Base-by-base conservation (phyloP, 768 basidiomycete species). In the Suillus discolor region DNA sequence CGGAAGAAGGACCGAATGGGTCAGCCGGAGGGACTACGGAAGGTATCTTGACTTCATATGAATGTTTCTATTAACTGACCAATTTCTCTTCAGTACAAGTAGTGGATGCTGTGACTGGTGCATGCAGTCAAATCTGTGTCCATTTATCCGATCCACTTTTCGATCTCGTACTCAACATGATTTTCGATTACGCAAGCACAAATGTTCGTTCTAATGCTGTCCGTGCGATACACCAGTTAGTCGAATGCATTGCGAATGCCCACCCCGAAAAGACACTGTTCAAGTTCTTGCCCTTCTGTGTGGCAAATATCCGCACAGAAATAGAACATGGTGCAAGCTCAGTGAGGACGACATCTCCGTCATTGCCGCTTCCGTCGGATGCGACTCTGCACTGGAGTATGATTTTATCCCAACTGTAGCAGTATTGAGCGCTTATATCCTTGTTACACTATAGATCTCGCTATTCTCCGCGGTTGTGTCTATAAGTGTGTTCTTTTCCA, bases 371-470 rank as follows among this genome's bases (percentile, higher is more conserved):
- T 47, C 88, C 91, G 3, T 90, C 91, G 1, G 93, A 95, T 75
- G 91, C 91, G 4, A 93, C 93, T 20, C 80, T 97, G 60, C 93
- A 96, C 71, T 94, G 93, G 91, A 93, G 91, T 92, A 76, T 63
- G 88, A 75, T 23, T 42, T 64, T 42, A 65, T 47, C 23, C 9
- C 28, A 16, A 53, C 9, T 57, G 28, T 25, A 54, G 47, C 62
- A 13, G 23, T n/a, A 6, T 18, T 39, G 23, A 41, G 42, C 12
- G 15, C 45, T 62, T 55, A 34, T 42, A 25, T 49, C 23, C 18
- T 38, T 31, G 51, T 63, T 15, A 39, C 42, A 15, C 55, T 49
- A 66, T 59, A 91, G 90, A 92, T 78, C 79, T 93, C 49, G 89
- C 90, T 0, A 87, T 94, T 47, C 75, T 94, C 28, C 83, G 90